Conservation (phyloP, 2,329 filamentous ascomycete genomes). For the Epichloe bromicola region DNA sequence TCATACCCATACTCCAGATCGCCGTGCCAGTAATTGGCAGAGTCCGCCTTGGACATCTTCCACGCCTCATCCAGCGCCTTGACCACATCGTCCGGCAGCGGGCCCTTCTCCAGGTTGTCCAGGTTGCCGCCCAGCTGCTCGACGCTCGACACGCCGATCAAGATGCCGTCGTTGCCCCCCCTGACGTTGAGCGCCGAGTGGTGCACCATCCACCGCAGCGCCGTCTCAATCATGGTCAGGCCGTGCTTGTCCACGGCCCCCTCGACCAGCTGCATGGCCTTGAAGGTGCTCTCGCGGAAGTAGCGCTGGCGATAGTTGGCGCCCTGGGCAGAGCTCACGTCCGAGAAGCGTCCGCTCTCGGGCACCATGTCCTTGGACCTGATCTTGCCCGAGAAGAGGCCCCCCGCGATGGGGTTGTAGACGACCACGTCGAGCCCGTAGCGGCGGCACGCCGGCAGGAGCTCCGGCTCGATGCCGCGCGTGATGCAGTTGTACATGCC, state of each 20-base stretch:
- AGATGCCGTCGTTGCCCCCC: constrained; percentile 43
- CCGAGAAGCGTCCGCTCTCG: constrained; percentile 56
- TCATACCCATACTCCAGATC: constrained; percentile 57
- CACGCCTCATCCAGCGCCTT: constrained; percentile 66
- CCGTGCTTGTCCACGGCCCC: constrained; percentile 52
- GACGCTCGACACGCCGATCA: constrained; percentile 45
- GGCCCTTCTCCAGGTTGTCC: constrained; percentile 49
- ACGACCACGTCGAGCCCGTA: constrained; percentile 70
- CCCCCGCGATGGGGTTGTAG: constrained; percentile 78
- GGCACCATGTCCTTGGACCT: constrained; percentile 51
- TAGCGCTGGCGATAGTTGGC: constrained; percentile 53
- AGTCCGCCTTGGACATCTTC: constrained; percentile 50
- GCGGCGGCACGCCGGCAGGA: constrained; percentile 59
- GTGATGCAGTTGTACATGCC: constrained; percentile 80
- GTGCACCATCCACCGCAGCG: constrained; percentile 60
- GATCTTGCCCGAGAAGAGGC: constrained; percentile 69
- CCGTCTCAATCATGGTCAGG: constrained; percentile 58
- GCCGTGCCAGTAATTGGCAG: constrained; percentile 40
- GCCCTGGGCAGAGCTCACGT: constrained; percentile 38
- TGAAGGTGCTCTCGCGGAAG: constrained; percentile 51
- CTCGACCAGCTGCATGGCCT: constrained; percentile 57
- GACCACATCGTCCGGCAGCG: constrained; percentile 64
- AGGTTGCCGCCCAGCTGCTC: constrained; percentile 46
- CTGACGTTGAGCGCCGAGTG: constrained; percentile 48
- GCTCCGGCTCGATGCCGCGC: constrained; percentile 60